Base-by-base conservation (phyloP, 2,329 filamentous ascomycete genomes). In the Penicillium sp. region DNA sequence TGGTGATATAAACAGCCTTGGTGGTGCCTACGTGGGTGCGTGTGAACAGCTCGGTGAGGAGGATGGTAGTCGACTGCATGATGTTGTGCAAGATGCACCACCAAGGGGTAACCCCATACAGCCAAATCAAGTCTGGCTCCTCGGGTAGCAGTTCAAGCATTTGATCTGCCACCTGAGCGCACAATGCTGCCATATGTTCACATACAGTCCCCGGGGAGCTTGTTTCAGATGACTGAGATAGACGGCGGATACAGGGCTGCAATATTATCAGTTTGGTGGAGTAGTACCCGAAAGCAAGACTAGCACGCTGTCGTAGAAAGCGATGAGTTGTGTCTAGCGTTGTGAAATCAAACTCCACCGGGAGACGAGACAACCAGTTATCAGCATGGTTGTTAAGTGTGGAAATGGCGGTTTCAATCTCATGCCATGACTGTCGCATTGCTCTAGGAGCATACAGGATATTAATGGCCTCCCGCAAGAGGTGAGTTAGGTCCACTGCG, bases 261-360 rank as follows among this genome's bases (percentile, higher is more conserved):
- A 74, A 67, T 26, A 77, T 72, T 12, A 76, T 67, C 45, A 76
- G 69, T 49, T 73, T 75, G n/a, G 72, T 70, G 50, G 75, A 75
- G 53, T 76, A 76, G 60, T 73, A 78, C 49, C 67, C 66, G 57
- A 78, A 75, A 5, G 69, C 75, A 10, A 78, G 64, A 53, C 65
- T 63, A 30, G 70, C 56, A 25, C 75, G 68, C 47, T 71, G 67
- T 44, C 71, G 67, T 26, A 70, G 64, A 36, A 69, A 73, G 5
- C 55, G 62, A 1, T 61, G 60, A 10, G 61, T 54, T 38, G 61
- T 61, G 44, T 70, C 66, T 8, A 67, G 59, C 5, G 62, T 55
- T n/a, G 57, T 61, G 45, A 74, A 73, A 37, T 69, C 65, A 49
- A 77, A 75, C 7, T 69, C 67, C n/a, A 61, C 54, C 10, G 75